Evolutionary conservation across 306 rosid species (phyloP).

Genomic region (Mimosa bimucronata): DNA sequence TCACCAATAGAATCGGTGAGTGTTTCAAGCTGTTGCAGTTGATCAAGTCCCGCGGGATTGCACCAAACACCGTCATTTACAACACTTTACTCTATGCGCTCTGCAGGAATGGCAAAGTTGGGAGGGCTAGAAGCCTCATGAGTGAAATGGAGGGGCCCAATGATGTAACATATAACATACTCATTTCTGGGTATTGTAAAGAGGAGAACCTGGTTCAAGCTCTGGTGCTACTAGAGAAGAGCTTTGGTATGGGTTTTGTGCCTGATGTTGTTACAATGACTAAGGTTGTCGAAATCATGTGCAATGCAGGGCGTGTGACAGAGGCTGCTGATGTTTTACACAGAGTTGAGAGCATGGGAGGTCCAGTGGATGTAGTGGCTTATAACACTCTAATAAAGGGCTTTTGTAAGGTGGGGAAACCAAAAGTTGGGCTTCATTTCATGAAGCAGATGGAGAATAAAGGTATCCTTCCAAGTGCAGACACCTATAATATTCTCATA

Average conservation of each 20-base stretch:
- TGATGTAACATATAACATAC: constrained; percentile 66
- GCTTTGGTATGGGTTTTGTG: constrained; percentile 60
- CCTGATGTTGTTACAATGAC: constrained; percentile 69
- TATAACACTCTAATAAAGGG: constrained; percentile 80
- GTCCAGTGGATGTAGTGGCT: constrained; percentile 62
- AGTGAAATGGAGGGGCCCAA: constrained; percentile 64
- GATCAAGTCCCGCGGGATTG: constrained; percentile 59
- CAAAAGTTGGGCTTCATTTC: constrained; percentile 62
- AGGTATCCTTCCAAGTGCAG: constrained; percentile 73
- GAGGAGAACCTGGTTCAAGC: constrained; percentile 75
- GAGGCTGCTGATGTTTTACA: constrained; percentile 72
- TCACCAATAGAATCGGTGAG: constrained; percentile 68
- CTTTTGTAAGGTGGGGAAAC: constrained; percentile 60
- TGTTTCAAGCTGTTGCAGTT: constrained; percentile 80
- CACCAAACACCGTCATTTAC: constrained; percentile 65
- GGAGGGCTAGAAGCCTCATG: constrained; percentile 85
- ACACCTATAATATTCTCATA: constrained; percentile 66
- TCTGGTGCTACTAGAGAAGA: constrained; percentile 67
- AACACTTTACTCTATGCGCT: constrained; percentile 78
- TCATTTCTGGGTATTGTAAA: constrained; percentile 68
- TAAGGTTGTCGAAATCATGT: constrained; percentile 65
- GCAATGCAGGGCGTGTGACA: constrained; percentile 56
- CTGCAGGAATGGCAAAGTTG: constrained; percentile 75
- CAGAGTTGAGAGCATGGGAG: constrained; percentile 67
- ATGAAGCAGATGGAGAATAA: constrained; percentile 75